Percentiles rank a stretch among this genome's conserved stretches.
Evolutionary conservation across 306 rosid genomes (phyloP).

Genomic region (Vigna reflexopilosa): DNA sequence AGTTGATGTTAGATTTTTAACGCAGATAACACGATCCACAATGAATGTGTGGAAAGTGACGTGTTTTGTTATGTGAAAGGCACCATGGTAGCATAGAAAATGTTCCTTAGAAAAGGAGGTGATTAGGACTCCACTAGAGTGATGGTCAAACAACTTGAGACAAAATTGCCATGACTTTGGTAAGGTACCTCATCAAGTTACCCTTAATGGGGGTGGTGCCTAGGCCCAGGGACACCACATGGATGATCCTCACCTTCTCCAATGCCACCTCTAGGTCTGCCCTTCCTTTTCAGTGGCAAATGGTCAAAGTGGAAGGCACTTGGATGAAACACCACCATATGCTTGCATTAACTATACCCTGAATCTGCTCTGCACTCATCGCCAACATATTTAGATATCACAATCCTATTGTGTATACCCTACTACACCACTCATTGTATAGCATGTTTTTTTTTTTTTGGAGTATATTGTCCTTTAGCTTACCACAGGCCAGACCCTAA

Average conservation of each 20-base stretch:
- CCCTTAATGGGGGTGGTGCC: conserved; percentile 42
- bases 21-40: too few relatives aligned
- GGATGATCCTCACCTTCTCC: neutral
- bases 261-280: neutral
- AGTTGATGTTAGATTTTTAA: too few relatives aligned
- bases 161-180: conserved; percentile 43
- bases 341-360: conserved; percentile 46
- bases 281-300: neutral
- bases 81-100: neutral
- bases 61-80: conserved; percentile 11
- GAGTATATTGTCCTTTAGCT: neutral
- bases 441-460: too few relatives aligned
- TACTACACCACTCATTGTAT: too few relatives aligned
- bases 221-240: conserved; percentile 40
- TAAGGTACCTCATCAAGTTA: conserved; percentile 33
- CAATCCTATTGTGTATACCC: neutral
- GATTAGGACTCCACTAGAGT: conserved; percentile 52
- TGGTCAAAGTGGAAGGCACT: conserved; percentile 47
- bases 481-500: neutral
- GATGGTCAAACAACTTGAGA: conserved; percentile 42
- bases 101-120: conserved; percentile 17
- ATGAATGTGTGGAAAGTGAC: neutral
- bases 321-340: conserved; percentile 48
- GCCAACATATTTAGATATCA: neutral
- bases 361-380: neutral